Evolutionary conservation across 768 basidiomycete genomes (phyloP).

Genomic region (Lactarius vividus): DNA sequence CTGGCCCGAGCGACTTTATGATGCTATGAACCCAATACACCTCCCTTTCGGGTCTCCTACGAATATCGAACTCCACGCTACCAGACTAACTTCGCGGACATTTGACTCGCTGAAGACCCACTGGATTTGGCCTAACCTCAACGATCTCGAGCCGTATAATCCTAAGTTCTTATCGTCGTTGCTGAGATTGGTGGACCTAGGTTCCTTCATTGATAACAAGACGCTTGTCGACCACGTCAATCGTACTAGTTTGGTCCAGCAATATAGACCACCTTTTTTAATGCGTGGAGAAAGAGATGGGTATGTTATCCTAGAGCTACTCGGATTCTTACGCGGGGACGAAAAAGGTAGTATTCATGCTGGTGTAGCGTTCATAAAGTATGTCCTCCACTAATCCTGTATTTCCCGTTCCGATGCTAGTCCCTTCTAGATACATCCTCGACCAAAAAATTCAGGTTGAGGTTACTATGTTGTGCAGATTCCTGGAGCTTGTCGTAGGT

Average conservation of each 20-base stretch:
- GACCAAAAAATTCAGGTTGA: conserved; percentile 12
- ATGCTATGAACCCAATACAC: conserved; percentile 18
- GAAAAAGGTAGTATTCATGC: background rate
- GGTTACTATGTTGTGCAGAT: conserved; percentile 15
- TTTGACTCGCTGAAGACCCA: conserved; percentile 14
- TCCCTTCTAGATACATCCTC: conserved; percentile 14
- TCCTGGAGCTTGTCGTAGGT: conserved; percentile 18
- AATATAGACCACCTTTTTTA: background rate
- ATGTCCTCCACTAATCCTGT: background rate
- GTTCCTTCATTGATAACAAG: conserved; percentile 18
- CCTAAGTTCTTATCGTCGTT: conserved; percentile 12
- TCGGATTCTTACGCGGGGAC: conserved; percentile 14
- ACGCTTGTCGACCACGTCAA: conserved; percentile 14
- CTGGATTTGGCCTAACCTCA: conserved; percentile 21
- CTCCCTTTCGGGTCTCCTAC: conserved; percentile 15
- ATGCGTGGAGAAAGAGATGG: background rate
- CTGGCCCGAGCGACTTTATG: conserved; percentile 25
- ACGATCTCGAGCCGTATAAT: background rate
- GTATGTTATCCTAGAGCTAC: conserved; percentile 15
- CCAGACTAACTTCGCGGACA: background rate
- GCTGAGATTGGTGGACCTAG: conserved; percentile 23
- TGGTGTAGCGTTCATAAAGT: conserved; percentile 17
- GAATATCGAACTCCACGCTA: conserved; percentile 1
- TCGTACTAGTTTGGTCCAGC: conserved; percentile 6
- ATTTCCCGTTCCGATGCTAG: background rate